phyloP scores from a whole-genome alignment of 164 flowering plant genomes.

The Stephania japonica region DNA sequence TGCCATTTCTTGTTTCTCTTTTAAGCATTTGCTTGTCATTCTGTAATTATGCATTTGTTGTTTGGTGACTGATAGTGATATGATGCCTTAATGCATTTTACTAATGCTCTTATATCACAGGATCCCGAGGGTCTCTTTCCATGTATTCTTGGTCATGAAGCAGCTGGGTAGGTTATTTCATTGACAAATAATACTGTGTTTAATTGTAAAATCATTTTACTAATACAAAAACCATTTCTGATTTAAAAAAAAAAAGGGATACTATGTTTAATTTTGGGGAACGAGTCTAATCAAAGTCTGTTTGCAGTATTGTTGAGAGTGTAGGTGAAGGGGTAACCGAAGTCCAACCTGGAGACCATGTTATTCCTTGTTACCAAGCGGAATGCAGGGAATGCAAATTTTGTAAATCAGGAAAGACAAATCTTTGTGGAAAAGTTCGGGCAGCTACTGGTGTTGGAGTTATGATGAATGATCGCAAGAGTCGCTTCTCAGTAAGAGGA shows the following conservation, averaged over 20 bases:
- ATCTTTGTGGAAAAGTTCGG: constrained; percentile 95
- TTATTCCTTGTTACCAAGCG: constrained; percentile 94
- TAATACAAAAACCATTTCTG: too few relatives aligned
- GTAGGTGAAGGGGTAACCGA: constrained; percentile 99
- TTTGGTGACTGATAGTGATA: neutral
- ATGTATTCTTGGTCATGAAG: constrained; percentile 98
- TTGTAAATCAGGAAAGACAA: constrained; percentile 97
- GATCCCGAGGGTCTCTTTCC: constrained; percentile 99
- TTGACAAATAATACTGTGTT: too few relatives aligned
- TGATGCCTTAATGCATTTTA: neutral
- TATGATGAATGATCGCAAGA: constrained; percentile 88
- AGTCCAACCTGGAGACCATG: constrained; percentile 96
- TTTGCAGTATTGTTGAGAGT: constrained; percentile 86
- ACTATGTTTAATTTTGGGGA: neutral
- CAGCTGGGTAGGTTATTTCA: constrained; percentile 72
- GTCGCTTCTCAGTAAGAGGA: constrained; percentile 88
- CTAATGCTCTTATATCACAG: constrained; percentile 30
- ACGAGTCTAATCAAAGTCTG: constrained; percentile 11
- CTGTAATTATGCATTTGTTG: neutral
- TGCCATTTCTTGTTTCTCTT: neutral
- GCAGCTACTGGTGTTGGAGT: constrained; percentile 91
- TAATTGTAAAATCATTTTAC: too few relatives aligned
- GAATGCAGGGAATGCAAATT: constrained; percentile 96
- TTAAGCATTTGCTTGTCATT: neutral
- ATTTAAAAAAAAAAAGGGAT: neutral